phyloP scores from a whole-genome alignment of 2,329 filamentous ascomycete genomes.

The Penicillium digitatum region DNA sequence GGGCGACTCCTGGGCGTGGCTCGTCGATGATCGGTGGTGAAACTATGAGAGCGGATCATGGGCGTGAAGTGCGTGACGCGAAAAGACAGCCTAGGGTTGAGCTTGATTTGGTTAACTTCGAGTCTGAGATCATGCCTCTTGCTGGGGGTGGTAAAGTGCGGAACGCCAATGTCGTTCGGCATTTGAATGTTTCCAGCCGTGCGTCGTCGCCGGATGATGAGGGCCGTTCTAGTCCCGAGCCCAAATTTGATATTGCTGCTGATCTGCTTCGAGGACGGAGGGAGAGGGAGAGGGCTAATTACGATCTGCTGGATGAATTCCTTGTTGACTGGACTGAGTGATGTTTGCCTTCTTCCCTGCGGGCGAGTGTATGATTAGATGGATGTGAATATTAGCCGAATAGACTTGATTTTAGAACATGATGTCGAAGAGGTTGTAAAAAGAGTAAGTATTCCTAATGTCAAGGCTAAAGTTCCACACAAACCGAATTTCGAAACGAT shows the following conservation, averaged over 20 bases:
- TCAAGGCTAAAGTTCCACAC: neutral
- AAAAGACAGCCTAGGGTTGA: neutral
- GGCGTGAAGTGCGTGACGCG: neutral
- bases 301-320: slow-evolving; percentile 7
- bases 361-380: neutral
- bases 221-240: neutral
- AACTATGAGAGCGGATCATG: neutral
- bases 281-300: slow-evolving; percentile 1
- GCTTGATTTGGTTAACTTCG: neutral
- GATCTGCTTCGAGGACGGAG: slow-evolving; percentile 4
- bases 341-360: neutral
- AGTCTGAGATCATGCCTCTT: neutral
- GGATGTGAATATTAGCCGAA: neutral
- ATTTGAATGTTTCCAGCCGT: neutral
- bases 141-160: neutral
- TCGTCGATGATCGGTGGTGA: neutral
- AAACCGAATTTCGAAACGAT: neutral
- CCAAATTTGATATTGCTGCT: slow-evolving; percentile 8
- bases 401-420: neutral
- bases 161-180: neutral
- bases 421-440: neutral
- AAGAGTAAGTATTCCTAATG: neutral
- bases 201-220: neutral
- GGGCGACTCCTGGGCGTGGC: neutral
- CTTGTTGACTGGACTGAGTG: slow-evolving; percentile 4